phyloP scores from a whole-genome alignment of 169 alveolate genomes.

The Cyclospora cayetanensis region DNA sequence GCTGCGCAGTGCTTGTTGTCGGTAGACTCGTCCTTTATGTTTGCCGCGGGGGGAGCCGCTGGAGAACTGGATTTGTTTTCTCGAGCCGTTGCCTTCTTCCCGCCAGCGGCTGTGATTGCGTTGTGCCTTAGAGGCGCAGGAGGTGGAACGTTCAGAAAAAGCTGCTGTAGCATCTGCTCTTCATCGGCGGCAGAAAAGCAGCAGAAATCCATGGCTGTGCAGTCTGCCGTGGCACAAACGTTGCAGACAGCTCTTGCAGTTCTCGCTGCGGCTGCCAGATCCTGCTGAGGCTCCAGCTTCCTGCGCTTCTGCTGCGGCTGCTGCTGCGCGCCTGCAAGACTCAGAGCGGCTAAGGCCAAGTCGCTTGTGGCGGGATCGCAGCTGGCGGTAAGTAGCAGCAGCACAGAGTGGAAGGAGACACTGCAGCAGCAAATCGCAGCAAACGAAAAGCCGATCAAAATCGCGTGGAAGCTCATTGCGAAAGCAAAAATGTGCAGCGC shows the following conservation, averaged over 20 bases:
- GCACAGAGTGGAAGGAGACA: constrained; percentile 10
- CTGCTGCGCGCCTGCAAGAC: constrained; percentile 20
- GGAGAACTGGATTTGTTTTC: no score
- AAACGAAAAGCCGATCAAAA: no score
- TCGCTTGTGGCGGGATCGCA: constrained; percentile 44
- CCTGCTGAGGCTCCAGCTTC: neutral
- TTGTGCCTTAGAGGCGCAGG: neutral
- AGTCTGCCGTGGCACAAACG: constrained; percentile 1
- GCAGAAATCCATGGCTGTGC: constrained; percentile 56
- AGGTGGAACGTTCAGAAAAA: constrained; percentile 22
- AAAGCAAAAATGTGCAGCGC: neutral
- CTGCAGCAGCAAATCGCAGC: neutral
- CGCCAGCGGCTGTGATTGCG: no score
- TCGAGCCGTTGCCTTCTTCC: no score
- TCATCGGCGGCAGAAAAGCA: constrained; percentile 47
- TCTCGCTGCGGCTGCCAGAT: constrained; percentile 15
- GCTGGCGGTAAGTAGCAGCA: constrained; percentile 60
- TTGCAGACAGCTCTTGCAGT: constrained; percentile 27
- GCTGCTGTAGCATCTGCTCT: constrained; percentile 53
- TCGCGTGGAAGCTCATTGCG: no score
- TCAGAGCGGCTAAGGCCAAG: constrained; percentile 16
- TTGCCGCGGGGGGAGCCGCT: no score
- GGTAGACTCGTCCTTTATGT: no score
- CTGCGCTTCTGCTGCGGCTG: neutral
- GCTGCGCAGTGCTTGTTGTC: no score